Base-by-base conservation (phyloP, 2,329 filamentous ascomycete species). In the Hypoxylon sp. region DNA sequence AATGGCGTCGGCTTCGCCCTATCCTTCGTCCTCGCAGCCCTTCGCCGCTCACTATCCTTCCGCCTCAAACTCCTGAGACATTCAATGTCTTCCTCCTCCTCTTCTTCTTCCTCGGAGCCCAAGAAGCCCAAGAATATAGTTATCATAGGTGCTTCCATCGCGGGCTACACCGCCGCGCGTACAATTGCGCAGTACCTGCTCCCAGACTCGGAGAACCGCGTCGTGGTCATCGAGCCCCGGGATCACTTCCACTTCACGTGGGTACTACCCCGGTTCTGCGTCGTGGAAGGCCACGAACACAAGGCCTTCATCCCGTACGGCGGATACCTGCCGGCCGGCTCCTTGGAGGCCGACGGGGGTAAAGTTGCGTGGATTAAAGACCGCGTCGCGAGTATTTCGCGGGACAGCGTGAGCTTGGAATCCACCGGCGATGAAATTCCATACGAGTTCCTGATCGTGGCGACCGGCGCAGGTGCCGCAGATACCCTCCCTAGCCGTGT, bases 231-330 rank as follows among this genome's bases (percentile, higher is more conserved):
- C 28, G 88, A 91, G 75, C 85, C 84, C 49, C 87, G 88, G 73
- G 84, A 82, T 2, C 87, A 90, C 75, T 87, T 90, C 75, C 84
- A 90, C 68, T 89, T 86, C 71, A 85, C 86, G 0, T 90, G 87
- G 82, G 82, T 85, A 11, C 82, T 90, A 38, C 88, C 89, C 0
- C 82, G 88, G 3, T 89, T 86, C 73, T 85, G 82, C 43, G 87
- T 90, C 13, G 79, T 86, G 4, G 76, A 80, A n/a, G 84, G 82
- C 19, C 84, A 88, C 50, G 87, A 89, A 67, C 76, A 86, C 61
- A 86, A 86, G 71, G 86, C 86, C 0, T 90, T 90, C 67, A 86
- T 90, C 46, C 88, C 89, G 0, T 90, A 89, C 65, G 82, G 81
- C 0, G 77, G 77, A 3, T 79, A 82, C 43, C 70, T 86, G 2